These are phyloP conservation scores for Flaveria floridana DNA, from an alignment of 140 eudicot species.

Conservation along the genomic window DNA sequence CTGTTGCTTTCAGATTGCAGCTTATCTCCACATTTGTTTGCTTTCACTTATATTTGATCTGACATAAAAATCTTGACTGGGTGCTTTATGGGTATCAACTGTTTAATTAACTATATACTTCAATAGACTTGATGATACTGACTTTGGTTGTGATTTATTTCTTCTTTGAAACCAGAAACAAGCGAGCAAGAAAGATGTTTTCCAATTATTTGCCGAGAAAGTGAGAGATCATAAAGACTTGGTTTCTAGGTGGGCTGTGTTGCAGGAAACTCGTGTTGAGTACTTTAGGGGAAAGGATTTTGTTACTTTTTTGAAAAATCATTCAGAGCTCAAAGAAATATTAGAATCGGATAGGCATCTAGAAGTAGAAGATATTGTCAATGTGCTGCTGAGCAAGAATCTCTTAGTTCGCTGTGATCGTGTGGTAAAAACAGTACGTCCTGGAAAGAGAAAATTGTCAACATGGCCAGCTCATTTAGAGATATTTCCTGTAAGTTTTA, in stretches of 20 bases:
- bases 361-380: slow-evolving; percentile 84
- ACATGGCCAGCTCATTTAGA: slow-evolving; percentile 99
- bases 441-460: slow-evolving; percentile 90
- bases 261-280: slow-evolving; percentile 98
- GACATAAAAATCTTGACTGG: slow-evolving; percentile 11
- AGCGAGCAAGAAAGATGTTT: slow-evolving; percentile 81
- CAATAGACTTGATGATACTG: neutral
- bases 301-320: slow-evolving; percentile 78
- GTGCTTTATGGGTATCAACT: neutral
- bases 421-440: slow-evolving; percentile 94
- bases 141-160: neutral
- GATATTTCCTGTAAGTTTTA: slow-evolving; percentile 71
- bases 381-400: slow-evolving; percentile 68
- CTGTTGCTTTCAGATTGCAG: slow-evolving; percentile 10
- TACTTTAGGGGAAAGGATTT: slow-evolving; percentile 97
- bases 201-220: slow-evolving; percentile 91
- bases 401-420: slow-evolving; percentile 98
- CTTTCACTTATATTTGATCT: slow-evolving; percentile 9
- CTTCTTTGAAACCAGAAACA: slow-evolving; percentile 60
- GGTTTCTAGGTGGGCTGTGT: slow-evolving; percentile 97
- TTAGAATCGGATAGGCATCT: slow-evolving; percentile 72
- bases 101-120: neutral
- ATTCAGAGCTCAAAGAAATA: slow-evolving; percentile 79
- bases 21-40: slow-evolving; percentile 13
- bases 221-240: slow-evolving; percentile 90